Evolutionary conservation across 202 grass and related monocot species (phyloP).

Genomic region (Hordeum pubiflorum): DNA sequence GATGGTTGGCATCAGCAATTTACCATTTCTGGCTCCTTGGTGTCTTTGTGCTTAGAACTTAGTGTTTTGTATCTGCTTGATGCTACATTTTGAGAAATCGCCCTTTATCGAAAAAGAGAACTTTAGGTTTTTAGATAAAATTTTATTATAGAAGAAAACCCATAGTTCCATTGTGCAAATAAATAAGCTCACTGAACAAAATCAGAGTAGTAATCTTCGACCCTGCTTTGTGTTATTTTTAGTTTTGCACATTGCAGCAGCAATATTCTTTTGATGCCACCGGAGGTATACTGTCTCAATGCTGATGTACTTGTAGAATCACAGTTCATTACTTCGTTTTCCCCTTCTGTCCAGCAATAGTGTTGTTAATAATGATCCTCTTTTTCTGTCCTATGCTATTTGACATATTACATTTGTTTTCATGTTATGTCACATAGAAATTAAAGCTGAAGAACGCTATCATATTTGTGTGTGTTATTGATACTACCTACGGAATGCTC

Average conservation of each 20-base stretch:
- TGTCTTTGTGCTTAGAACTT: not conserved
- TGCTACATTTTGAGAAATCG: no score
- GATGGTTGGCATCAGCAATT: not conserved
- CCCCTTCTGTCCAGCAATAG: not conserved
- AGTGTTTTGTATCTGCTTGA: no score
- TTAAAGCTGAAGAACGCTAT: not conserved
- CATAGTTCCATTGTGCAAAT: not conserved
- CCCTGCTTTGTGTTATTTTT: not conserved
- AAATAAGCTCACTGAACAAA: not conserved
- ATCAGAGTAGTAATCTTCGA: not conserved
- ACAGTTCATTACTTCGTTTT: not conserved
- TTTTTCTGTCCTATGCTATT: not conserved
- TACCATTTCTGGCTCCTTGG: not conserved
- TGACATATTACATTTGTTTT: not conserved
- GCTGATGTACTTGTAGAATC: not conserved
- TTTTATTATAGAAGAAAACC: not conserved
- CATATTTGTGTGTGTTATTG: not conserved
- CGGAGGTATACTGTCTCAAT: not conserved
- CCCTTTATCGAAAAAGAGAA: not conserved
- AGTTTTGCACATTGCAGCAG: not conserved
- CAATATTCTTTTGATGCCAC: not conserved
- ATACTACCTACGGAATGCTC: slow-evolving; percentile 6
- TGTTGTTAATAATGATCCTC: not conserved
- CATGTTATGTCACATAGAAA: not conserved
- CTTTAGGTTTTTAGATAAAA: not conserved